A percentile compares a stretch with the other conserved stretches of the same genome.
Conservation (phyloP, 2,329 filamentous ascomycete genomes). For the Torrubiellomyces zombiae region DNA sequence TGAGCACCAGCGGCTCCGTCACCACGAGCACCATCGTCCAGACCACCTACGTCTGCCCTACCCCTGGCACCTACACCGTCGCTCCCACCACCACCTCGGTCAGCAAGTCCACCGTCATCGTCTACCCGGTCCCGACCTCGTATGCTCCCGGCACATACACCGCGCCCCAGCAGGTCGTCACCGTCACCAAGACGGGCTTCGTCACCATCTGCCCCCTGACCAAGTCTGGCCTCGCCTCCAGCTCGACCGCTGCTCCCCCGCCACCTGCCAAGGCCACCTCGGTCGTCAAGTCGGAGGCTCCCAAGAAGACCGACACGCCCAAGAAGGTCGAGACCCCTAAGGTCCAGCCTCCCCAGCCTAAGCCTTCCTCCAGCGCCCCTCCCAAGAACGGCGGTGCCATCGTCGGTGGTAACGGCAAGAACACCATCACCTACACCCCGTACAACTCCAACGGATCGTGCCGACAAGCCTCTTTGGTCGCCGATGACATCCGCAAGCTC, state of each 20-base stretch:
- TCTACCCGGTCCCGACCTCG: constrained; percentile 48
- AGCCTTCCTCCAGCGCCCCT: constrained; percentile 5
- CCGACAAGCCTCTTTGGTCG: constrained; percentile 44
- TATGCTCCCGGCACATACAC: constrained; percentile 59
- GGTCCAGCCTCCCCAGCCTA: constrained; percentile 6
- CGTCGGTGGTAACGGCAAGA: constrained; percentile 35
- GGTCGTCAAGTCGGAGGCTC: constrained; percentile 7
- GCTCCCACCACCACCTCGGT: constrained; percentile 48
- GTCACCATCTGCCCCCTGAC: constrained; percentile 57
- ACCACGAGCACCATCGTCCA: constrained; percentile 51
- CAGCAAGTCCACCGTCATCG: constrained; percentile 34
- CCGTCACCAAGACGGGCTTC: constrained; percentile 49
- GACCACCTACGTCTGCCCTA: constrained; percentile 59
- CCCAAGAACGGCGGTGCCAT: constrained; percentile 12
- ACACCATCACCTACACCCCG: constrained; percentile 68
- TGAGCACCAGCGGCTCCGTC: constrained; percentile 37
- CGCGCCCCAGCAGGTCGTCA: constrained; percentile 47
- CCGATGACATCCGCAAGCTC: constrained; percentile 43
- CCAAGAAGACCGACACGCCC: constrained; percentile 1
- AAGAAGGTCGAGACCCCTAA: constrained; percentile 1
- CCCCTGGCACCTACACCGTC: constrained; percentile 60
- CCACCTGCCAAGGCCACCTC: too few species aligned
- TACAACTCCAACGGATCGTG: constrained; percentile 46
- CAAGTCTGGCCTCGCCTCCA: constrained; percentile 21
- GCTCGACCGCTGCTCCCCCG: constrained; percentile 13